phyloP scores from a whole-genome alignment of 192 early-diverging fungal species.

The Coemansia sp. region DNA sequence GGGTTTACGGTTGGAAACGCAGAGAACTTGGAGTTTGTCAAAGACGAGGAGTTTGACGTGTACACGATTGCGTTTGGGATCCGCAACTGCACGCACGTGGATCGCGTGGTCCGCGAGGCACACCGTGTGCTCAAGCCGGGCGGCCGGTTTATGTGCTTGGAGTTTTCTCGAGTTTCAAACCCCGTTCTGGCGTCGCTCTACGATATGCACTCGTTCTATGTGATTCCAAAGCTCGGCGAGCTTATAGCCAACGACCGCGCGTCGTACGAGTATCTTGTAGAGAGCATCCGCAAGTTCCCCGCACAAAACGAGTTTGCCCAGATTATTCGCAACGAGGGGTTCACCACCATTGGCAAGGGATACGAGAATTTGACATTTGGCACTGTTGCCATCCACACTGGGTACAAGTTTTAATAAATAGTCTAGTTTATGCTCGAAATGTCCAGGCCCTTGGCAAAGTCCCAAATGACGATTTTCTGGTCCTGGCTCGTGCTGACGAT shows the following conservation, averaged over 20 bases:
- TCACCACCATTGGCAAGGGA: slow-evolving; percentile 82
- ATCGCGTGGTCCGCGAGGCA: slow-evolving; percentile 84
- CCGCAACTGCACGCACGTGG: slow-evolving; percentile 93
- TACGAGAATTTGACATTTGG: slow-evolving; percentile 98
- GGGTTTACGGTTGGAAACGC: slow-evolving; percentile 86
- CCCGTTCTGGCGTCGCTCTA: slow-evolving; percentile 83
- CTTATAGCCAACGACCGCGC: slow-evolving; percentile 83
- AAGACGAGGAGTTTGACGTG: slow-evolving; percentile 78
- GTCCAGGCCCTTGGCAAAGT: slow-evolving; percentile 55
- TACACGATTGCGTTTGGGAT: slow-evolving; percentile 99
- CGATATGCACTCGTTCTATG: slow-evolving; percentile 90
- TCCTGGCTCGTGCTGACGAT: slow-evolving; percentile 79
- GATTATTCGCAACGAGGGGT: slow-evolving; percentile 89
- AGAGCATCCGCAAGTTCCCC: slow-evolving; percentile 93
- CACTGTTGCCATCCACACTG: slow-evolving; percentile 92
- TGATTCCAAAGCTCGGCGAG: slow-evolving; percentile 88
- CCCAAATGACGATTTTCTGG: slow-evolving; percentile 58
- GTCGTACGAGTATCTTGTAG: slow-evolving; percentile 97
- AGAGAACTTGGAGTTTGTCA: slow-evolving; percentile 74
- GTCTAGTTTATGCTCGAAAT: slow-evolving; percentile 32
- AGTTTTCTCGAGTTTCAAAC: slow-evolving; percentile 89
- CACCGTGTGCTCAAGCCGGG: slow-evolving; percentile 93
- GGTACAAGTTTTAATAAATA: slow-evolving; percentile 78
- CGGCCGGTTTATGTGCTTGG: slow-evolving; percentile 93
- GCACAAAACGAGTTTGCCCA: slow-evolving; percentile 84